Evolutionary conservation across 768 basidiomycete species (phyloP).

Genomic region (Leccinum variicolor): DNA sequence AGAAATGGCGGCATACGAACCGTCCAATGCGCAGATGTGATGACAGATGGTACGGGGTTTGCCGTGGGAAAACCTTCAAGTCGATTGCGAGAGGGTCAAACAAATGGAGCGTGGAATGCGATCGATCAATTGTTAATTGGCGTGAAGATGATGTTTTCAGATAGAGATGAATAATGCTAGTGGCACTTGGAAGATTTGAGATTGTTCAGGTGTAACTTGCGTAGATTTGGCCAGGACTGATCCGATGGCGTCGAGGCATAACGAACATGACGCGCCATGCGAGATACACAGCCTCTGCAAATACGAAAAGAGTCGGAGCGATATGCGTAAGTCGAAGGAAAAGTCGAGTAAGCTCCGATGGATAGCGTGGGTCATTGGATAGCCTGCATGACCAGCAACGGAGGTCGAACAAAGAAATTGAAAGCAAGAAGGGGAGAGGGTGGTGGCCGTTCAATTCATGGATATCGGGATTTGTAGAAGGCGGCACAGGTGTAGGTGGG

Average conservation of each 20-base stretch:
- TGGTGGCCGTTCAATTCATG: background rate
- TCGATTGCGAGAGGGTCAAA: constrained; percentile 24
- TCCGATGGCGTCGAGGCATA: constrained; percentile 15
- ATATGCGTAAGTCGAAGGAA: constrained; percentile 8
- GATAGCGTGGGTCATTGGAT: background rate
- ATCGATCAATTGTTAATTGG: constrained; percentile 20
- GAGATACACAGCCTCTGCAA: constrained; percentile 9
- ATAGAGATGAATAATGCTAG: constrained; percentile 18
- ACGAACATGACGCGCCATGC: constrained; percentile 14
- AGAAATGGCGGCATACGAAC: constrained; percentile 22
- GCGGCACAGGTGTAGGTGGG: background rate
- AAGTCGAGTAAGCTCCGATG: constrained; percentile 1
- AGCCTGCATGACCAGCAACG: constrained; percentile 9
- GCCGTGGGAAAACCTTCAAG: constrained; percentile 6
- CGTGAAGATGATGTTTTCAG: constrained; percentile 19
- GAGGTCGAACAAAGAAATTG: constrained; percentile 2
- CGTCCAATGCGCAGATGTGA: constrained; percentile 29
- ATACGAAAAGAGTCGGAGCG: constrained; percentile 10
- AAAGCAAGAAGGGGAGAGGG: constrained; percentile 6
- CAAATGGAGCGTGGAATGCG: constrained; percentile 31
- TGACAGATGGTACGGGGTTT: constrained; percentile 24
- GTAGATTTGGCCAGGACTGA: constrained; percentile 10
- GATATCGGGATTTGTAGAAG: constrained; percentile 3
- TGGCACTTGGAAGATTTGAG: constrained; percentile 13
- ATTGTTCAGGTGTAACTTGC: constrained; percentile 8